Conservation (phyloP, 495 filamentous ascomycete genomes). For the Eremomyces bilateralis region DNA sequence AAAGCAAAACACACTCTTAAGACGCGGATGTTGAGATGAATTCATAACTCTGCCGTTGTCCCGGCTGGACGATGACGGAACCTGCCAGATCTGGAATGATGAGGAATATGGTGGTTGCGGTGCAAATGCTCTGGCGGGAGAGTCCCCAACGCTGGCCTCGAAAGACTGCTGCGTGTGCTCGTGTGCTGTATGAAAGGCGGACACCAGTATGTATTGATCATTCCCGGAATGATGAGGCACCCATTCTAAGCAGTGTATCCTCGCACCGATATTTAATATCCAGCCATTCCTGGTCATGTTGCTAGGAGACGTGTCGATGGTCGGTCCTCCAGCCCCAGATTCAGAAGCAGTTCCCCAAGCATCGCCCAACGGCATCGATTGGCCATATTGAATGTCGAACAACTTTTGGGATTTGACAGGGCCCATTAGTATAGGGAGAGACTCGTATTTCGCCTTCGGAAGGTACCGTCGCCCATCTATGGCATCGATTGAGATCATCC, state of each 20-base stretch:
- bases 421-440: slow-evolving; percentile 30
- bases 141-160: slow-evolving; percentile 9
- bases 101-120: slow-evolving; percentile 25
- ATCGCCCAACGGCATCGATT: slow-evolving; percentile 22
- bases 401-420: slow-evolving; percentile 23
- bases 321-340: too few species aligned
- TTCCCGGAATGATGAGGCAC: slow-evolving; percentile 28
- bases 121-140: slow-evolving; percentile 25
- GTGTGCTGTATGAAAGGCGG: slow-evolving; percentile 17
- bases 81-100: slow-evolving; percentile 37
- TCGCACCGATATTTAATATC: slow-evolving; percentile 32
- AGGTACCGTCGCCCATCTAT: slow-evolving; percentile 21
- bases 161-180: background rate
- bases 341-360: slow-evolving; percentile 23
- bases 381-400: slow-evolving; percentile 21
- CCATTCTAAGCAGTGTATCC: slow-evolving; percentile 33
- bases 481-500: slow-evolving; percentile 5
- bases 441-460: slow-evolving; percentile 13
- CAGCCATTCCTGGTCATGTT: slow-evolving; percentile 27
- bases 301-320: background rate
- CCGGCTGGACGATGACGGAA: slow-evolving; percentile 19
- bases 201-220: slow-evolving; percentile 33
- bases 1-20: slow-evolving; percentile 33
- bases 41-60: slow-evolving; percentile 17
- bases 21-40: slow-evolving; percentile 18